Evolutionary conservation across 2,329 filamentous ascomycete genomes (phyloP).

Genomic region (Colletotrichum sp.): DNA sequence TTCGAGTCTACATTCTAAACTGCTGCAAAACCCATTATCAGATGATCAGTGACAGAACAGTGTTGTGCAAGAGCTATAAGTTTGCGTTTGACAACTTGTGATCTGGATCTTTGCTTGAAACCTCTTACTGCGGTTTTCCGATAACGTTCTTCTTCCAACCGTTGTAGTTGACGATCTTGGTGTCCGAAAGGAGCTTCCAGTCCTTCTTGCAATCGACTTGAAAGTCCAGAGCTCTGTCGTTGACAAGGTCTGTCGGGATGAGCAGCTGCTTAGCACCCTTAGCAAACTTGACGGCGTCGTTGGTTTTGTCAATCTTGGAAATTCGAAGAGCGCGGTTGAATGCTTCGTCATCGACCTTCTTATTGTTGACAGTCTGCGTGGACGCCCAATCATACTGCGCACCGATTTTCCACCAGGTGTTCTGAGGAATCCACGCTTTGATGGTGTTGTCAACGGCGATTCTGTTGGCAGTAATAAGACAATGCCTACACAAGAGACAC

Average conservation of each 20-base stretch:
- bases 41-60: background rate
- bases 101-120: background rate
- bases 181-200: background rate
- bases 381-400: background rate
- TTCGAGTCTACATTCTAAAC: background rate
- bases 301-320: background rate
- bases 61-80: background rate
- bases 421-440: background rate
- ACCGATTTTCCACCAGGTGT: background rate
- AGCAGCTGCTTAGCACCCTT: background rate
- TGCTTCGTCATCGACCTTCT: background rate
- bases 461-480: background rate
- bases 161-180: background rate
- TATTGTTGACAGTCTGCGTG: background rate
- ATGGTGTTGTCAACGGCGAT: background rate
- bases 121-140: background rate
- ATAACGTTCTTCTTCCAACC: background rate
- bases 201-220: background rate
- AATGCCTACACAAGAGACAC: background rate
- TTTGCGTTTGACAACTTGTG: background rate
- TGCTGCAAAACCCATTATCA: background rate
- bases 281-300: background rate
- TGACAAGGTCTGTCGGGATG: background rate
- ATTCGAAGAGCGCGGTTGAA: background rate
- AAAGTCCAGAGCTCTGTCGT: background rate